Evolutionary conservation across 1,284 basidiomycete species (phyloP).

Genomic region (Heterobasidion parviporum): DNA sequence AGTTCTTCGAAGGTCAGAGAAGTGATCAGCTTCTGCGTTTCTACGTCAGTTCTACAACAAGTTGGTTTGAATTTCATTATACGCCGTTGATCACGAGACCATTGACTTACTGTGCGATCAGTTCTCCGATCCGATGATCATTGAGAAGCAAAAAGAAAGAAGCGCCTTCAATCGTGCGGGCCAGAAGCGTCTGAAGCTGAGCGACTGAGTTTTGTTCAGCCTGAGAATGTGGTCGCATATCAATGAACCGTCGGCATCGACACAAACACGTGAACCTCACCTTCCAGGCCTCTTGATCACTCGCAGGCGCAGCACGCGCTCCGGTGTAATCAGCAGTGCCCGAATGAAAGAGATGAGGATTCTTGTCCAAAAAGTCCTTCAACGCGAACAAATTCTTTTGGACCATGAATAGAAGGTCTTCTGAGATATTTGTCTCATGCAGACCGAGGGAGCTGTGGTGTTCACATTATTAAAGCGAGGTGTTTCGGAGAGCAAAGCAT

Average conservation of each 20-base stretch:
- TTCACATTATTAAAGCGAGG: slow-evolving; percentile 7
- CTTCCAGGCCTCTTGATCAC: slow-evolving; percentile 80
- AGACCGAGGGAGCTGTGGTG: slow-evolving; percentile 30
- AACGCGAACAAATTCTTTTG: slow-evolving; percentile 77
- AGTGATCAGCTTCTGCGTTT: slow-evolving; percentile 60
- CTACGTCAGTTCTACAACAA: slow-evolving; percentile 51
- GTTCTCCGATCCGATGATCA: slow-evolving; percentile 86
- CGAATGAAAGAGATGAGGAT: slow-evolving; percentile 74
- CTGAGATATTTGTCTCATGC: slow-evolving; percentile 53
- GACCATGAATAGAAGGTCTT: slow-evolving; percentile 54
- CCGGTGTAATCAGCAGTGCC: slow-evolving; percentile 56
- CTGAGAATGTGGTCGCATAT: slow-evolving; percentile 25
- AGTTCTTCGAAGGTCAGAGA: slow-evolving; percentile 79
- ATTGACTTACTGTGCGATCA: slow-evolving; percentile 65
- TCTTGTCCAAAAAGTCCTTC: slow-evolving; percentile 69
- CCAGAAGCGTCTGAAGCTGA: slow-evolving; percentile 67
- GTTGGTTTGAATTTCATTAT: background rate
- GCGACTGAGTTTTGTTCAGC: slow-evolving; percentile 77
- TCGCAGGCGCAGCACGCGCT: slow-evolving; percentile 41
- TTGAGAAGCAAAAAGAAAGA: slow-evolving; percentile 88
- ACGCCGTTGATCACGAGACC: background rate
- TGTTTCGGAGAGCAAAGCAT: background rate
- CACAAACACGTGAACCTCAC: slow-evolving; percentile 24
- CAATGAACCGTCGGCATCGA: background rate
- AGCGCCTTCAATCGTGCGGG: slow-evolving; percentile 83